Percentiles rank a stretch among this genome's conserved stretches.
Evolutionary conservation across 2,329 filamentous ascomycete species (phyloP).

Genomic region (Cladosporium sp.): DNA sequence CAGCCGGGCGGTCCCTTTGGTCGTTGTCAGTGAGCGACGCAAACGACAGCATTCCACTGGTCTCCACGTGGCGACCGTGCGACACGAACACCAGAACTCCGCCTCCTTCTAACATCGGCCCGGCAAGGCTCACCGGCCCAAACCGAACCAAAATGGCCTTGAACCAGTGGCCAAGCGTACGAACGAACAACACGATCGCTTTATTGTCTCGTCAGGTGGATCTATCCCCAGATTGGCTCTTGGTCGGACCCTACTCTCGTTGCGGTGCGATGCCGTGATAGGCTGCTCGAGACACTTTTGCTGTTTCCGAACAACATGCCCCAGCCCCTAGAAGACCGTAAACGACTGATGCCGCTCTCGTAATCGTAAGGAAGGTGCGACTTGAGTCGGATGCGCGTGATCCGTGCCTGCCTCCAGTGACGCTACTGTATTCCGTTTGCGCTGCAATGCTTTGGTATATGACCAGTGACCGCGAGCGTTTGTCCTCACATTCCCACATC

Average conservation of each 20-base stretch:
- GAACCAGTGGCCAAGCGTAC: background rate
- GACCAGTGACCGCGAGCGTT: conserved; percentile 3
- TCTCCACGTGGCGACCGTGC: conserved; percentile 7
- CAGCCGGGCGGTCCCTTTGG: background rate
- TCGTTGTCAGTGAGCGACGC: background rate
- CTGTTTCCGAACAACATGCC: background rate
- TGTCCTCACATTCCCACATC: background rate
- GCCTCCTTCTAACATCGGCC: conserved; percentile 2
- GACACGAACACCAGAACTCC: conserved; percentile 9
- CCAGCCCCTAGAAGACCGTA: conserved; percentile 4
- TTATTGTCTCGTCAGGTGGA: background rate
- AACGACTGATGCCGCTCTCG: background rate
- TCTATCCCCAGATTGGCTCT: background rate
- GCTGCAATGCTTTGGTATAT: conserved; percentile 6
- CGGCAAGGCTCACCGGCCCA: background rate
- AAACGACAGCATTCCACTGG: conserved; percentile 7
- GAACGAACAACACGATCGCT: background rate
- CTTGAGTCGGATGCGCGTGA: conserved; percentile 6
- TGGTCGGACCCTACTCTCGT: conserved; percentile 5
- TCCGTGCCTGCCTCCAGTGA: conserved; percentile 8
- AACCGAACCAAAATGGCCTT: background rate
- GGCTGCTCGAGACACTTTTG: conserved; percentile 1
- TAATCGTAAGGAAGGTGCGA: conserved; percentile 1
- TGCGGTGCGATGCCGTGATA: background rate
- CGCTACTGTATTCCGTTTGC: conserved; percentile 10